Conservation (phyloP, 345 rosid species). For the Sapria himalayana region DNA sequence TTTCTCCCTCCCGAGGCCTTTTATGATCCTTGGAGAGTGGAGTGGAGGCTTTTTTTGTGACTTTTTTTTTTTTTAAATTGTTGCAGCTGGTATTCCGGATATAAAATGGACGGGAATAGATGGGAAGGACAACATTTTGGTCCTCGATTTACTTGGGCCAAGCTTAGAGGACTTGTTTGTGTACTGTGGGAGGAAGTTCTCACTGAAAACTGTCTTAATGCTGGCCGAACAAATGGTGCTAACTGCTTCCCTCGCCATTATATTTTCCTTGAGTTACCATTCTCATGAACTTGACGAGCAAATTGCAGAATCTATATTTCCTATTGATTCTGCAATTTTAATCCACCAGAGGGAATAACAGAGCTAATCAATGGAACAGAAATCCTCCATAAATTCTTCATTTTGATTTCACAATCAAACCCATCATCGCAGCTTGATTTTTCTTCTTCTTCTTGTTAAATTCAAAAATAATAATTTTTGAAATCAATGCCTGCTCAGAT, state of each 20-base stretch:
- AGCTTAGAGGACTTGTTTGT: conserved; percentile 84
- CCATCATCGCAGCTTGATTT: too few relatives aligned
- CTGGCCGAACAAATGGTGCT: conserved; percentile 90
- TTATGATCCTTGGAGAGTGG: neutral
- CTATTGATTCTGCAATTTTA: too few relatives aligned
- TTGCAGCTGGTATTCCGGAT: conserved; percentile 59
- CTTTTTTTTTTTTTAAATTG: neutral
- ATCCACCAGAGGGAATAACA: too few relatives aligned
- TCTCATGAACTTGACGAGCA: too few relatives aligned
- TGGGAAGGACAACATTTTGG: conserved; percentile 55
- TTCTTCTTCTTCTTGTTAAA: neutral
- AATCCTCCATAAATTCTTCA: too few relatives aligned
- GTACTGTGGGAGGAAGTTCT: conserved; percentile 77
- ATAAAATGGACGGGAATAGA: conserved; percentile 79
- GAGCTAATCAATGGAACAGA: too few relatives aligned
- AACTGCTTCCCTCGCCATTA: too few relatives aligned
- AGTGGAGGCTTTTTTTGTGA: neutral
- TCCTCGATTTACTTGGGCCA: conserved; percentile 79
- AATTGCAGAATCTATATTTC: too few relatives aligned
- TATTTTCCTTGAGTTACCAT: too few relatives aligned
- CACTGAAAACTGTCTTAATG: conserved; percentile 66
- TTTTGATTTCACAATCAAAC: too few relatives aligned
- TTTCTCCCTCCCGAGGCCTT: neutral
- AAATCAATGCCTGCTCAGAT: too few relatives aligned
- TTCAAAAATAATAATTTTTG: too few relatives aligned